Percentiles rank a stretch among this genome's conserved stretches.
These are phyloP conservation scores for Lentinula boryana DNA, from an alignment of 768 basidiomycete genomes.

Conservation along the genomic window DNA sequence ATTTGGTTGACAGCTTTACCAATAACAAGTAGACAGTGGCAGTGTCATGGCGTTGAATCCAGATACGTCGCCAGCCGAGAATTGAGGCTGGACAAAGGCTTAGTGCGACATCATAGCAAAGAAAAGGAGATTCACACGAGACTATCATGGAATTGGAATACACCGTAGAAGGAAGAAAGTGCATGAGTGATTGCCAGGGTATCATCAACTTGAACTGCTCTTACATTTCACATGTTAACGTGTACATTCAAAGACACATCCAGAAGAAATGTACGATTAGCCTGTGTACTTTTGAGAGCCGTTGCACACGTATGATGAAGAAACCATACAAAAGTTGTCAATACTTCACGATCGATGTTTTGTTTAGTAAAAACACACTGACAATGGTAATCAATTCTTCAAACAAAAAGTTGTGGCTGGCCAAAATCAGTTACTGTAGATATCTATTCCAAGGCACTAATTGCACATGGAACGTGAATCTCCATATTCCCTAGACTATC, in stretches of 20 bases:
- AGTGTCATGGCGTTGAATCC: background rate
- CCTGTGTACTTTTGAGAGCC: background rate
- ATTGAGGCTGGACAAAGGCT: background rate
- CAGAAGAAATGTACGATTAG: background rate
- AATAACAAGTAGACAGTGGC: background rate
- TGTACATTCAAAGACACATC: background rate
- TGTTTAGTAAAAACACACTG: background rate
- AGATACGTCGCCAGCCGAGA: background rate
- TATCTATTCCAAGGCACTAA: background rate
- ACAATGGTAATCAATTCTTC: background rate
- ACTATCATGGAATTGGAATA: slow-evolving; percentile 1
- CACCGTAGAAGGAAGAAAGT: background rate
- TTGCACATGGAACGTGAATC: too few relatives aligned
- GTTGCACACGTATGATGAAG: background rate
- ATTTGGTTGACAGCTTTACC: background rate
- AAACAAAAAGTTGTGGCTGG: background rate
- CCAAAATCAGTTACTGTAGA: background rate
- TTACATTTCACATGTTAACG: background rate
- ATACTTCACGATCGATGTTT: background rate
- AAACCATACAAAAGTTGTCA: background rate
- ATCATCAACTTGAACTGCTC: background rate
- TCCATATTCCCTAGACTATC: background rate
- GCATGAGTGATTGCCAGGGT: background rate
- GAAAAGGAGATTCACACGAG: background rate
- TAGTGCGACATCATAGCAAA: background rate